phyloP scores from a whole-genome alignment of 2,329 filamentous ascomycete species.

The Colletotrichum lupini region DNA sequence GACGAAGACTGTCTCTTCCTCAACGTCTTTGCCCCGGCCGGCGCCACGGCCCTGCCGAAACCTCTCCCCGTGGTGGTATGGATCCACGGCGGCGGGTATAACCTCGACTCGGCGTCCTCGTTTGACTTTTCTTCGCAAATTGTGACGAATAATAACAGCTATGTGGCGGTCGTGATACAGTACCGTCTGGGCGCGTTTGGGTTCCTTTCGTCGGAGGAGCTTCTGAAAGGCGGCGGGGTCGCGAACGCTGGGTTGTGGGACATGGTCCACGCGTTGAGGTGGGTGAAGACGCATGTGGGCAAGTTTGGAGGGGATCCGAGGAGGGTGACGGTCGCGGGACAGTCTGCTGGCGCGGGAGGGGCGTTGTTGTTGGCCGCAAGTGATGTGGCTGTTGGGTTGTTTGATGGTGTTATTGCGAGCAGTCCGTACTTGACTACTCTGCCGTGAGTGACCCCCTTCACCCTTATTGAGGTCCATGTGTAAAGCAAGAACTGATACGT shows the following conservation, averaged over 20 bases:
- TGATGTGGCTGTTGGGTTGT: constrained; percentile 7
- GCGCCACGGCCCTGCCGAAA: not conserved
- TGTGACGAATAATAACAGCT: constrained; percentile 16
- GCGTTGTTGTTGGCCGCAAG: not conserved
- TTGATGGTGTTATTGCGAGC: constrained; percentile 10
- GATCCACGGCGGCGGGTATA: constrained; percentile 37
- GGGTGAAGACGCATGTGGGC: constrained; percentile 36
- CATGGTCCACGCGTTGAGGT: constrained; percentile 26
- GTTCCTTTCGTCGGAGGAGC: constrained; percentile 32
- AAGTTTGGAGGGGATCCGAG: constrained; percentile 36
- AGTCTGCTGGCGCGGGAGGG: constrained; percentile 19
- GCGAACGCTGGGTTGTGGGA: constrained; percentile 36
- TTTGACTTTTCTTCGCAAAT: constrained; percentile 19
- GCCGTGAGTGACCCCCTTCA: not conserved
- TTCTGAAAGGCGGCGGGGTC: constrained; percentile 20
- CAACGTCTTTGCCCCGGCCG: not conserved
- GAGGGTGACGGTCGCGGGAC: constrained; percentile 15
- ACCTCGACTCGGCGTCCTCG: constrained; percentile 3
- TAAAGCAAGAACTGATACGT: no score
- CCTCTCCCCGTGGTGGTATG: constrained; percentile 31
- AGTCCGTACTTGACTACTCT: constrained; percentile 22
- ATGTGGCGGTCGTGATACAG: constrained; percentile 20
- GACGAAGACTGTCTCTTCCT: constrained; percentile 3
- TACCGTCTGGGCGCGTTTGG: constrained; percentile 33
- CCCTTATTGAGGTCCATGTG: no score